These are phyloP conservation scores for Aspergillus sojae DNA, from an alignment of 2,329 filamentous ascomycete genomes.

Conservation along the genomic window DNA sequence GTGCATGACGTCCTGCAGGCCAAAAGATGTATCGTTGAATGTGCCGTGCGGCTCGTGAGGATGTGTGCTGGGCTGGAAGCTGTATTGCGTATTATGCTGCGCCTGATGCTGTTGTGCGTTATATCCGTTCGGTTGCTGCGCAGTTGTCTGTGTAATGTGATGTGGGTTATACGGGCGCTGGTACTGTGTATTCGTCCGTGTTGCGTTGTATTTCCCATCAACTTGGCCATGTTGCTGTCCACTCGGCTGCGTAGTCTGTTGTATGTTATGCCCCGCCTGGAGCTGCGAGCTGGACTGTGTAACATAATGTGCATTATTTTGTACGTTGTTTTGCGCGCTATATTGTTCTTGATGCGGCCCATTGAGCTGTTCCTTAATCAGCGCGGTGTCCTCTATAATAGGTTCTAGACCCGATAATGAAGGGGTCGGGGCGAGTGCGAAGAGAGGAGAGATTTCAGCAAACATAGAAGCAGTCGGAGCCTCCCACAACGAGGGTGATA, in stretches of 20 bases:
- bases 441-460: not conserved
- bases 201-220: not conserved
- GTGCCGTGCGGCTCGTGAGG: not conserved
- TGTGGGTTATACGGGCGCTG: not conserved
- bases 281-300: not conserved
- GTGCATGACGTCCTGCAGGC: not conserved
- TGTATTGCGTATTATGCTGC: not conserved
- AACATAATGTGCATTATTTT: not conserved
- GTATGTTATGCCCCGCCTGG: not conserved
- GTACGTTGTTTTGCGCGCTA: not conserved
- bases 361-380: not conserved
- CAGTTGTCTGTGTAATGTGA: not conserved
- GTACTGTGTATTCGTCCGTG: not conserved
- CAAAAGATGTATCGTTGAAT: not conserved
- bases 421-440: not conserved
- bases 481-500: not conserved
- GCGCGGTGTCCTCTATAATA: not conserved
- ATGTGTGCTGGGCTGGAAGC: not conserved
- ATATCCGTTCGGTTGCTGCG: not conserved
- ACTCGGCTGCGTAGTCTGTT: not conserved
- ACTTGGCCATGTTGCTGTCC: not conserved
- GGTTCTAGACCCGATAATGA: not conserved
- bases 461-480: not conserved
- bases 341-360: not conserved
- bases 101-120: not conserved